Percentiles rank a stretch among this genome's conserved stretches.
Conservation (phyloP, 352 stramenopile species). For the Phytopythium mirpurense region DNA sequence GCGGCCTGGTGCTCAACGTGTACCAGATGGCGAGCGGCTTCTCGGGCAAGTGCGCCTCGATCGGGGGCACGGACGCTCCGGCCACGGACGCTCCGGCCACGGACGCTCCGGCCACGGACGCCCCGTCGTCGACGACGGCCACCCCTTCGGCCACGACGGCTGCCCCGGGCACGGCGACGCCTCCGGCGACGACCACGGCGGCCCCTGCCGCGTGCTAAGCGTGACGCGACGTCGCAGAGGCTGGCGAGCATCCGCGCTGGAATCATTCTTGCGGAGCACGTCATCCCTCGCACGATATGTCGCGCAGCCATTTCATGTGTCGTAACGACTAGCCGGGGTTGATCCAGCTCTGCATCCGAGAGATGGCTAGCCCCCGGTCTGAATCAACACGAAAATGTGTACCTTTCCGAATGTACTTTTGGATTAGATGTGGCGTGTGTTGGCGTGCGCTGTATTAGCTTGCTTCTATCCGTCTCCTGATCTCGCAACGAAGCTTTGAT, state of each 20-base stretch:
- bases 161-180: too few relatives aligned
- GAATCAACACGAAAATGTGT: background rate
- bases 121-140: background rate
- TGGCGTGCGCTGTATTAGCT: too few relatives aligned
- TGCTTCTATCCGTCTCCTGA: too few relatives aligned
- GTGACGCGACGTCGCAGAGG: background rate
- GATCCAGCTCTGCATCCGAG: too few relatives aligned
- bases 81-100: constrained; percentile 1
- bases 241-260: too few relatives aligned
- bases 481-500: too few relatives aligned
- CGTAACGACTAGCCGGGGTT: too few relatives aligned
- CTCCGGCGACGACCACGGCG: constrained; percentile 1
- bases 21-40: constrained; percentile 22
- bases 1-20: constrained; percentile 22
- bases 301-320: background rate
- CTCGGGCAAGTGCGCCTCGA: constrained; percentile 47
- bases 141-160: background rate
- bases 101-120: constrained; percentile 6
- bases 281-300: background rate
- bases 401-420: too few relatives aligned
- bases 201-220: background rate
- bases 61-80: constrained; percentile 24
- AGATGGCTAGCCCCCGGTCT: background rate
- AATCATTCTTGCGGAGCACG: too few relatives aligned
- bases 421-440: too few relatives aligned